Evolutionary conservation across 1,284 basidiomycete genomes (phyloP).

Genomic region (Marasmius fiardii): DNA sequence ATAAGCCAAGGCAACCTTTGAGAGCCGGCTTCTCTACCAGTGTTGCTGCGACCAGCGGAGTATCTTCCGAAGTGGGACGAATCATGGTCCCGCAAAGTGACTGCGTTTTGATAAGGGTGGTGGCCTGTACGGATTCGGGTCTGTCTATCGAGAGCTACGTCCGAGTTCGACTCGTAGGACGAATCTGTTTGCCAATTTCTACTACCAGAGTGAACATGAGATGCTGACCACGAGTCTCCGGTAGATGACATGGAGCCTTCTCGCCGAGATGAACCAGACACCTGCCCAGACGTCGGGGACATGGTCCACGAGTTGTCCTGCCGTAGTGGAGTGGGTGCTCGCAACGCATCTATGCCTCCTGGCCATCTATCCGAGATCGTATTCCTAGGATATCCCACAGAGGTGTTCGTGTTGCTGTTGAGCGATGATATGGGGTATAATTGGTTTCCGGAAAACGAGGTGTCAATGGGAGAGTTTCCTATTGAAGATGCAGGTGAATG

Average conservation of each 20-base stretch:
- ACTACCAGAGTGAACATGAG: slow-evolving; percentile 25
- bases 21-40: slow-evolving; percentile 13
- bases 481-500: slow-evolving; percentile 30
- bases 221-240: slow-evolving; percentile 33
- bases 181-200: slow-evolving; percentile 31
- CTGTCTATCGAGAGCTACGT: slow-evolving; percentile 31
- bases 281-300: slow-evolving; percentile 21
- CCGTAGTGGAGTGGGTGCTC: slow-evolving; percentile 15
- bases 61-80: slow-evolving; percentile 2
- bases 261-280: slow-evolving; percentile 26
- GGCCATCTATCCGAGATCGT: slow-evolving; percentile 9
- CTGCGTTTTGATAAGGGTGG: slow-evolving; percentile 27
- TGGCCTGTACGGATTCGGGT: slow-evolving; percentile 30
- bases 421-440: slow-evolving; percentile 24
- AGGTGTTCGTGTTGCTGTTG: slow-evolving; percentile 21
- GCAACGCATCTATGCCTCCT: slow-evolving; percentile 13
- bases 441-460: slow-evolving; percentile 27
- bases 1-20: slow-evolving; percentile 19
- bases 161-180: slow-evolving; percentile 22
- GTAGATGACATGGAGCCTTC: slow-evolving; percentile 24
- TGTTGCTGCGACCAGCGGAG: neutral
- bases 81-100: slow-evolving; percentile 16
- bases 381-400: slow-evolving; percentile 14
- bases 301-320: slow-evolving; percentile 13
- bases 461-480: slow-evolving; percentile 28